Percentiles rank a stretch among this genome's conserved stretches.
Evolutionary conservation across 129 eudicot genomes (phyloP).

Genomic region (Centaurea solstitialis): DNA sequence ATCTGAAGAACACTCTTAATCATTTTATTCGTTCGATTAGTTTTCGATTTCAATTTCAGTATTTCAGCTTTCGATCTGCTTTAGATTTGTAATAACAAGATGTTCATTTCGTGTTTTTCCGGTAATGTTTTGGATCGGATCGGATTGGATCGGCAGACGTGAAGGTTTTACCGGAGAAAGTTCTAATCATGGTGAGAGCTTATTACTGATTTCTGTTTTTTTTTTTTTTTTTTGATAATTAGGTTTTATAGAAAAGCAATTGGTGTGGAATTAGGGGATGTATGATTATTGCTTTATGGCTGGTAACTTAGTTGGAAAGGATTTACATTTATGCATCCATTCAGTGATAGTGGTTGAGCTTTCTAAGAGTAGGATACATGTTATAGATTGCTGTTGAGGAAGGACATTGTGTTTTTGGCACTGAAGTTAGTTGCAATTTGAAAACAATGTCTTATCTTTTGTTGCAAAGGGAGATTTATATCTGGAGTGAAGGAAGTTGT

Average conservation of each 20-base stretch:
- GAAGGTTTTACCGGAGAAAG: conserved; percentile 1
- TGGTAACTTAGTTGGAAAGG: not conserved
- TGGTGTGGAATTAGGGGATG: not conserved
- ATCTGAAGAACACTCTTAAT: not conserved
- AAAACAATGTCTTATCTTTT: not conserved
- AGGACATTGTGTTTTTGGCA: conserved; percentile 9
- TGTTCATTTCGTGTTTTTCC: not conserved
- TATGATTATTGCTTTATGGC: not conserved
- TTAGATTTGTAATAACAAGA: not conserved
- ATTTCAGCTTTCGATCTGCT: not conserved
- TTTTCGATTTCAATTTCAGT: not conserved
- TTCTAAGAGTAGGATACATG: not conserved
- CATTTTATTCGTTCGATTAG: not conserved
- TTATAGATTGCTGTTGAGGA: not conserved
- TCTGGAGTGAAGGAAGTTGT: not conserved
- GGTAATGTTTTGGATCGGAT: conserved; percentile 1
- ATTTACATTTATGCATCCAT: not conserved
- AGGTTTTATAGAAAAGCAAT: not conserved
- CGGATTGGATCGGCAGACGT: conserved; percentile 6
- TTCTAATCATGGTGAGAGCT: conserved; percentile 14
- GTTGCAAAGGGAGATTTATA: not conserved
- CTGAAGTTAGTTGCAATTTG: not conserved
- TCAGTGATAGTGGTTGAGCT: not conserved
- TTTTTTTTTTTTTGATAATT: conserved; percentile 1
- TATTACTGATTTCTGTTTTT: not conserved